phyloP scores from a whole-genome alignment of 2,329 filamentous ascomycete species.

The Trichoderma sp. region DNA sequence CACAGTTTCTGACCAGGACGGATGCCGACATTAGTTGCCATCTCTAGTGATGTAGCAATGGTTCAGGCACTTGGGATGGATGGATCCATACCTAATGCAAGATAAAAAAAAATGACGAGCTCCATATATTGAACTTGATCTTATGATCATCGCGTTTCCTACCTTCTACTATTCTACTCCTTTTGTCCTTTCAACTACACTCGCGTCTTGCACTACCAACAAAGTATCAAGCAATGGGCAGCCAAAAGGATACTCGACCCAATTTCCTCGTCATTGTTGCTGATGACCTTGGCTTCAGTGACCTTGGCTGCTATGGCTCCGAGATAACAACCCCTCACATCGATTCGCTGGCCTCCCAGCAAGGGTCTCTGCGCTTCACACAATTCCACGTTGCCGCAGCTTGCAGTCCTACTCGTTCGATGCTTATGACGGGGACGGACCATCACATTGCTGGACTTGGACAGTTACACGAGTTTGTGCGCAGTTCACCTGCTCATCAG shows the following conservation, averaged over 20 bases:
- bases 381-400: slow-evolving; percentile 66
- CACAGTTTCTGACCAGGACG: background rate
- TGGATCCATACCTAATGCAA: background rate
- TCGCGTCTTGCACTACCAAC: background rate
- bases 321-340: slow-evolving; percentile 38
- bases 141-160: background rate
- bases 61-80: background rate
- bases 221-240: background rate
- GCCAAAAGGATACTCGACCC: slow-evolving; percentile 29
- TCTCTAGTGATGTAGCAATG: background rate
- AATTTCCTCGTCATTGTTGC: slow-evolving; percentile 40
- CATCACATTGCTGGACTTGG: slow-evolving; percentile 58
- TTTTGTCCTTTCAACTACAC: background rate
- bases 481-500: slow-evolving; percentile 43
- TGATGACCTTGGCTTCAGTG: slow-evolving; percentile 39
- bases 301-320: slow-evolving; percentile 35
- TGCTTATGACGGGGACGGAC: slow-evolving; percentile 62
- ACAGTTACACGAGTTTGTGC: slow-evolving; percentile 12
- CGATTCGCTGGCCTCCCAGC: slow-evolving; percentile 36
- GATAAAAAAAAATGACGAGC: background rate
- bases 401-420: slow-evolving; percentile 64
- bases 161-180: background rate
- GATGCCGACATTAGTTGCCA: background rate
- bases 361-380: slow-evolving; percentile 54
- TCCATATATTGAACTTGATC: background rate